Conservation (phyloP, 1,139 yeast species). For the Kluyveromyces sp. region DNA sequence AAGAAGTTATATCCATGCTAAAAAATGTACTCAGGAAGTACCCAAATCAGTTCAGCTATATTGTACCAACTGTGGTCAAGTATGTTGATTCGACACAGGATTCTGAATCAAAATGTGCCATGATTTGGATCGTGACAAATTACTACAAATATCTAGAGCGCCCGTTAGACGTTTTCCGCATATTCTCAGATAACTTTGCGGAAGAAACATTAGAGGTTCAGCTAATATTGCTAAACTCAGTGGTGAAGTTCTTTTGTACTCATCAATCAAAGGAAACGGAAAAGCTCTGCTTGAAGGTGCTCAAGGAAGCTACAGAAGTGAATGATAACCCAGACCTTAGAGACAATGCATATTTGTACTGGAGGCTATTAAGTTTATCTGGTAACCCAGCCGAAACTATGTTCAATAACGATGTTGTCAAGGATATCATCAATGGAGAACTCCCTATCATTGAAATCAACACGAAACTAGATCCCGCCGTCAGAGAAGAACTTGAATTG, state of each 20-base stretch:
- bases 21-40: conserved; percentile 73
- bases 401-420: conserved; percentile 23
- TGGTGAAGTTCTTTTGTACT: conserved; percentile 58
- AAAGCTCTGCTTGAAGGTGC: conserved; percentile 46
- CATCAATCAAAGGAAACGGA: conserved; percentile 49
- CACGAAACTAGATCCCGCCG: conserved; percentile 60
- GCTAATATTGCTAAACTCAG: conserved; percentile 63
- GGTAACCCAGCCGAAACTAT: conserved; percentile 10
- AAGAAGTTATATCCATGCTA: conserved; percentile 70
- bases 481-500: conserved; percentile 74
- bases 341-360: conserved; percentile 78
- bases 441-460: conserved; percentile 63
- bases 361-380: conserved; percentile 62
- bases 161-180: conserved; percentile 18
- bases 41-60: conserved; percentile 42
- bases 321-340: conserved; percentile 74
- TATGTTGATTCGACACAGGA: conserved; percentile 51
- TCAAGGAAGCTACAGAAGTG: conserved; percentile 71
- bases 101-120: conserved; percentile 69
- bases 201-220: conserved; percentile 60
- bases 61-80: conserved; percentile 25
- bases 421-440: conserved; percentile 50
- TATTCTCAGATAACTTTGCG: conserved; percentile 29
- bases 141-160: conserved; percentile 37
- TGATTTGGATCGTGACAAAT: conserved; percentile 82